Base-by-base conservation (phyloP, 2,329 filamentous ascomycete species). In the Paecilomyces fulvus region DNA sequence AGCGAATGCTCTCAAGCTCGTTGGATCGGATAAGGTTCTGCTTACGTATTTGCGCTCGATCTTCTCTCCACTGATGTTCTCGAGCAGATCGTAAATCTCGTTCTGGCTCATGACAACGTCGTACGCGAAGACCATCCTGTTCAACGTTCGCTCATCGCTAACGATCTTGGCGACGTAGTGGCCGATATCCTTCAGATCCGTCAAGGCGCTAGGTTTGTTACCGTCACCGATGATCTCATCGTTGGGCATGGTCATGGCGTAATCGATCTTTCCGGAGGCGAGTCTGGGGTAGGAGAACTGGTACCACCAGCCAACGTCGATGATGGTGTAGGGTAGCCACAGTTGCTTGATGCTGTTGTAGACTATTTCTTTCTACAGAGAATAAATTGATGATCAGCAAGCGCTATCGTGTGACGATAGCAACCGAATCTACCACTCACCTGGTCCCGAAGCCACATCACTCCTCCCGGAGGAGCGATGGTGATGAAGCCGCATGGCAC, bases 281-380 rank as follows among this genome's bases (percentile, higher is more conserved):
- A 81, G 64, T n/a, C 63, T 63, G 11, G 76, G 76, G 55, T 77
- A 71, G 4, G 70, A 68, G 30, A 79, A 60, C 61, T 83, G 79
- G 63, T 81, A 79, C 82, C 82, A 84, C 71, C 73, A 82, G n/a
- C 81, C 82, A 11, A 83, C 75, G 59, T 84, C 81, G 52, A 84
- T 77, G 62, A 81, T 70, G 5, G 82, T 84, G 67, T 79, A 84
- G 0, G 79, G 79, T 1, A 84, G 71, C 30, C 71, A 67, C 1
- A 79, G 63, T 55, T 72, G 67, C 61, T 77, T 76, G 57, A 83
- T 70, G 54, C 79, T 74, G 56, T 79, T 74, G 62, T 79, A 74
- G 11, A 82, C 70, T 2, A 71, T 67, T 60, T 83, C 78, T 71
- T 83, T 83, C 68, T 77, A 58, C 33, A 59, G 51, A 10, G 21